Conservation (phyloP, 257 asterid species). For the Lycium barbarum region DNA sequence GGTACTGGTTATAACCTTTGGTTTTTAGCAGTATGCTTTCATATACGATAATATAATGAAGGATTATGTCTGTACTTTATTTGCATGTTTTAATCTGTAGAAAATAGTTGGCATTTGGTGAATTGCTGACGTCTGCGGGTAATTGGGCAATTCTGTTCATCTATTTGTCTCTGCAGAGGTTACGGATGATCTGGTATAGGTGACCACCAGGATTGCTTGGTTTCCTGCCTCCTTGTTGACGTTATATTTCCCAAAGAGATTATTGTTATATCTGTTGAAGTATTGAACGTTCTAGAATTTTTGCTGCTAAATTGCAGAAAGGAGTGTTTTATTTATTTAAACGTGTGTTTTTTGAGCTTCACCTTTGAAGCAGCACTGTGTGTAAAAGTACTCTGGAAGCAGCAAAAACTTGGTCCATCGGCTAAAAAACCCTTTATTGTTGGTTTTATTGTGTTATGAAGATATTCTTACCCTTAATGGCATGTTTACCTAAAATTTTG, state of each 20-base stretch:
- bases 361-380: not conserved
- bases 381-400: not conserved
- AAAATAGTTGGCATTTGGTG: constrained; percentile 15
- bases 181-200: not conserved
- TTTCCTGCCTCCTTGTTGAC: not conserved
- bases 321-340: not conserved
- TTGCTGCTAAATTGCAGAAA: not conserved
- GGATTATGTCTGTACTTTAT: not conserved
- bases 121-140: constrained; percentile 21
- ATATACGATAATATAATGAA: not conserved
- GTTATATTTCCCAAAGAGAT: not conserved
- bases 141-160: not conserved
- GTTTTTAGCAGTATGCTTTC: not conserved
- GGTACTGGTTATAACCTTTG: not conserved
- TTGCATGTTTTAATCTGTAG: not conserved
- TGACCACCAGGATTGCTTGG: not conserved
- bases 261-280: constrained; percentile 4
- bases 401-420: not conserved
- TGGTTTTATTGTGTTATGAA: constrained; percentile 6
- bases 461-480: not conserved
- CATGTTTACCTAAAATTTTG: not conserved
- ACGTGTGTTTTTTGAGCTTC: not conserved
- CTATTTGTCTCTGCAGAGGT: not conserved
- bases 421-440: not conserved
- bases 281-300: not conserved